These are phyloP conservation scores for Suillus hirtellus DNA, from an alignment of 768 basidiomycete genomes.

Conservation along the genomic window DNA sequence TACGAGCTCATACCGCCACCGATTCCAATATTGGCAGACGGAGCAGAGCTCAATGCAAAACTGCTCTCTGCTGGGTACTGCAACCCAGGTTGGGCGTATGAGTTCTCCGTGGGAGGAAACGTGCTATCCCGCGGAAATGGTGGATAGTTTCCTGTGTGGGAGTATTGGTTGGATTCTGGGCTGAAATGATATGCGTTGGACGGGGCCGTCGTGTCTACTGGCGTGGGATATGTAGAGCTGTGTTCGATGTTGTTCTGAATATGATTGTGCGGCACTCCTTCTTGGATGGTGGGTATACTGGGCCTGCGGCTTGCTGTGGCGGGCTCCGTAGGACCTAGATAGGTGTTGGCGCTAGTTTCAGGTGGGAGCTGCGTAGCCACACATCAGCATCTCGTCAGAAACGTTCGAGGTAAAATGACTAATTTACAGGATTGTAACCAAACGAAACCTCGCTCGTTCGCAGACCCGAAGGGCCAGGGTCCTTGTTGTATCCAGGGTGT, in stretches of 20 bases:
- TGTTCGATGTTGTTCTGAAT: constrained; percentile 20
- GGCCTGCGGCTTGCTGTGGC: constrained; percentile 23
- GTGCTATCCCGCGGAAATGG: constrained; percentile 17
- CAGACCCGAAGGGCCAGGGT: constrained; percentile 22
- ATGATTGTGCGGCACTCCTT: constrained; percentile 26
- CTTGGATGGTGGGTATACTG: constrained; percentile 23
- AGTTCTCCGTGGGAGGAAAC: constrained; percentile 4
- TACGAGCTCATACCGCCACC: constrained; percentile 19
- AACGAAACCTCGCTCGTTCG: constrained; percentile 28
- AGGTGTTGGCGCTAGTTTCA: constrained; percentile 15
- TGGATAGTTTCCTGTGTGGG: constrained; percentile 17
- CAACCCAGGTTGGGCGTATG: constrained; percentile 16
- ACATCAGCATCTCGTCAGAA: neutral
- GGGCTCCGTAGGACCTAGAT: constrained; percentile 26
- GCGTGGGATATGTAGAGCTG: constrained; percentile 14
- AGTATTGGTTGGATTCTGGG: constrained; percentile 12
- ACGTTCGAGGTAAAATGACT: neutral
- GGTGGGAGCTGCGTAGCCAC: constrained; percentile 4
- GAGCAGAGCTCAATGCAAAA: constrained; percentile 13
- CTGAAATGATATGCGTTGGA: constrained; percentile 18
- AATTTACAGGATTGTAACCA: constrained; percentile 25
- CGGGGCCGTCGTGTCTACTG: constrained; percentile 20
- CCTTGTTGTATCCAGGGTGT: constrained; percentile 26
- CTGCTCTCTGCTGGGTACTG: constrained; percentile 23
- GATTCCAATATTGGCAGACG: constrained; percentile 16